Evolutionary conservation across 352 stramenopile species (phyloP).

Genomic region (Aphanomyces cochlioides): DNA sequence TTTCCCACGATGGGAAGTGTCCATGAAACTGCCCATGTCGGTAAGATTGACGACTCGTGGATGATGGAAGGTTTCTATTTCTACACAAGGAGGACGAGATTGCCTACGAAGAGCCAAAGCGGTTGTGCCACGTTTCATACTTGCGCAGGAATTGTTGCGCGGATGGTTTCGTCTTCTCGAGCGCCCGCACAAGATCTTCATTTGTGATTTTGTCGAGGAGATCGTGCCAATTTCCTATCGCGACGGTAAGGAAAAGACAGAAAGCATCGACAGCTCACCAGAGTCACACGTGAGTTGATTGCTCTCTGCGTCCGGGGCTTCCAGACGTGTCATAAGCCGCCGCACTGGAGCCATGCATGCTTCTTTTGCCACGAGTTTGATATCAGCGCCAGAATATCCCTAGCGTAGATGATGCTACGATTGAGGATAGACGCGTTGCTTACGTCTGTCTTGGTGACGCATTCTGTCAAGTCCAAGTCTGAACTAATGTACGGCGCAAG

Average conservation of each 20-base stretch:
- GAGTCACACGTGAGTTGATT: conserved; percentile 25
- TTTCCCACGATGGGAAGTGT: too few relatives aligned
- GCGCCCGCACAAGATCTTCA: conserved; percentile 48
- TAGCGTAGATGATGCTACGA: neutral
- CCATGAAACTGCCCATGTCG: too few relatives aligned
- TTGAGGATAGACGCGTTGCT: neutral
- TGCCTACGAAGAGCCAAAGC: conserved; percentile 65
- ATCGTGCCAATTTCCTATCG: conserved; percentile 46
- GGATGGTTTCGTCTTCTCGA: conserved; percentile 79
- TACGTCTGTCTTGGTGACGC: conserved; percentile 48
- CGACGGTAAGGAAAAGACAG: too few relatives aligned
- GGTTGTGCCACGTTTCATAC: conserved; percentile 76
- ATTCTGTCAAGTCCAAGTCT: conserved; percentile 51
- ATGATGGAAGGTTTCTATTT: neutral
- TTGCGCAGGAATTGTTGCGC: conserved; percentile 67
- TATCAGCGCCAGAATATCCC: conserved; percentile 78
- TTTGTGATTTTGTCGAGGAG: conserved; percentile 56
- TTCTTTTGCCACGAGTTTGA: conserved; percentile 84
- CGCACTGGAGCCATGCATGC: conserved; percentile 78
- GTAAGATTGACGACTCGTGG: too few relatives aligned
- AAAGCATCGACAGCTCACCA: neutral
- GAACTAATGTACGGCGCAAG: conserved; percentile 53
- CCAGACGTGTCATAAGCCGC: conserved; percentile 61
- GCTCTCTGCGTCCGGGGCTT: conserved; percentile 33
- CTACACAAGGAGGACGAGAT: neutral